These are phyloP conservation scores for Rhynchospora pubera DNA, from an alignment of 176 grass and related monocot genomes.

Conservation along the genomic window DNA sequence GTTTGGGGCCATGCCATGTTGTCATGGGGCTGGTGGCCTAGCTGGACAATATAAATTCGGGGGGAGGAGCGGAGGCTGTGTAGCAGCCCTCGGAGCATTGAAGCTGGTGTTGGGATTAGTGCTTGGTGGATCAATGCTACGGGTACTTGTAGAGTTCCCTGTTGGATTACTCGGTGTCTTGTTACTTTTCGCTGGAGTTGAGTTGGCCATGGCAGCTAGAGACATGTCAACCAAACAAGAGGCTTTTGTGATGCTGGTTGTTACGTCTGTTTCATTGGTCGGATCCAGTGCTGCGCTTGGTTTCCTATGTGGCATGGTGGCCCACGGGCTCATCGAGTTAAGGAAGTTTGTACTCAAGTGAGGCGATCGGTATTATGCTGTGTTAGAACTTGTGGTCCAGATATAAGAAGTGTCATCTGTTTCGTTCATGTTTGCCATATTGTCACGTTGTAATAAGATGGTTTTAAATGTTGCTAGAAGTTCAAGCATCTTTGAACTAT, in stretches of 20 bases:
- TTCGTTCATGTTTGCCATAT: background rate
- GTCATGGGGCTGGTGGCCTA: slow-evolving; percentile 77
- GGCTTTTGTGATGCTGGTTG: slow-evolving; percentile 72
- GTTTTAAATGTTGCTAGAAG: background rate
- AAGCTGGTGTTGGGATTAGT: slow-evolving; percentile 55
- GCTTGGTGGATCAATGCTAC: slow-evolving; percentile 57
- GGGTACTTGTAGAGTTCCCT: slow-evolving; percentile 53
- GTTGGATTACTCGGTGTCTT: slow-evolving; percentile 67
- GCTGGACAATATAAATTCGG: slow-evolving; percentile 87
- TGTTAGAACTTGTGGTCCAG: background rate
- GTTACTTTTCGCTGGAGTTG: slow-evolving; percentile 53
- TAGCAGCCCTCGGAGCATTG: slow-evolving; percentile 57
- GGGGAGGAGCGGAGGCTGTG: slow-evolving; percentile 53
- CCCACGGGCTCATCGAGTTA: slow-evolving; percentile 45
- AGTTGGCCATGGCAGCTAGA: slow-evolving; percentile 62
- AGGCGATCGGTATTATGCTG: background rate
- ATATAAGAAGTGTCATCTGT: background rate
- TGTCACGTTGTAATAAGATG: background rate
- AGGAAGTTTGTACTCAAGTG: slow-evolving; percentile 26
- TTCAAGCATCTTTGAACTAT: slow-evolving; percentile 19
- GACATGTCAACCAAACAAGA: slow-evolving; percentile 67
- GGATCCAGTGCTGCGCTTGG: slow-evolving; percentile 81
- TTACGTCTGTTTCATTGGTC: slow-evolving; percentile 62
- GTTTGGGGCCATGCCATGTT: slow-evolving; percentile 95
- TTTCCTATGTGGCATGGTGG: slow-evolving; percentile 54